Base-by-base conservation (phyloP, 2,329 filamentous ascomycete species). In the Botrytis squamosa region DNA sequence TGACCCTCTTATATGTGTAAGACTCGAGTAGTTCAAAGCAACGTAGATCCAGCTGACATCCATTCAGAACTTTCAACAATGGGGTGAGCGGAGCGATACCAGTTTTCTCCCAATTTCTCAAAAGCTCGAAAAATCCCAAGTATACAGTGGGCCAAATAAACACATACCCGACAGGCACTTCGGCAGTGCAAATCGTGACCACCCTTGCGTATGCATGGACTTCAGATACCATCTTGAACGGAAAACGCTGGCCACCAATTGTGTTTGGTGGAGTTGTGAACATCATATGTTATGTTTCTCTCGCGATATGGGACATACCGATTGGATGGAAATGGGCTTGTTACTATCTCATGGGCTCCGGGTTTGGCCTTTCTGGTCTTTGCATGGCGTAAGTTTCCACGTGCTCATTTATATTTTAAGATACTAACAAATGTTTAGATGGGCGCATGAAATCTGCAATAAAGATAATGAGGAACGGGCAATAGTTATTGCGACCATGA, bases 401-500 rank as follows among this genome's bases (percentile, higher is more conserved):
- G 9, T 9, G 4, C 29, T 40, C 16, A 44, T 40, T 22, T 3
- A 29, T 20, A 25, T 29, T 4, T 52, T 40, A 25, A 38, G 18
- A n/a, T 33, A 29, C 65, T 62, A 10, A 69, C 64, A 38, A n/a
- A 4, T 29, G 16, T 29, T 8, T 44, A 84, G 81, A 78, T 88
- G 86, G 86, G 84, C 85, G 0, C 85, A 88, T 71, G 87, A 88
- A 75, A 87, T 88, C 33, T 88, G 86, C 74, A 82, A 85, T 4
- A 82, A 82, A 4, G 85, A 90, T 65, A 88, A 90, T 72, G 90
- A 93, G 80, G 90, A 92, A 81, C 84, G 90, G 16, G 90, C 91
- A 0, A 83, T 93, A 6, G 89, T 92, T 0, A 86, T 90, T 0
- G 90, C 85, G 0, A 82, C 85, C 25, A 92, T 92, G 89, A 93